Conservation (phyloP, 768 basidiomycete genomes). For the Pleurotus sapidus region DNA sequence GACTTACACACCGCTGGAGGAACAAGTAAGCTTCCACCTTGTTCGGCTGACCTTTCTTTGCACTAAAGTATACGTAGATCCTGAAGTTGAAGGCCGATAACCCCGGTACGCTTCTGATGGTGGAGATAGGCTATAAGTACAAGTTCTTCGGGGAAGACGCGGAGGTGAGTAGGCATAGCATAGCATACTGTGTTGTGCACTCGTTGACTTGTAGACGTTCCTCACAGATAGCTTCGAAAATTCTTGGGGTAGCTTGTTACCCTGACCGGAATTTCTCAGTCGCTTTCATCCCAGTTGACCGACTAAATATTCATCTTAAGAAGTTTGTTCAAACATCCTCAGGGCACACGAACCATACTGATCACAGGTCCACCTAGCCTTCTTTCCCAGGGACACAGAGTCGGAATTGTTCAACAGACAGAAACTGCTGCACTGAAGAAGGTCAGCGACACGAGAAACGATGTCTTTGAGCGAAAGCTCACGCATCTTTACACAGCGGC, state of each 20-base stretch:
- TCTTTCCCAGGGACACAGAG: conserved; percentile 75
- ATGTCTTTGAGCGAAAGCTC: conserved; percentile 70
- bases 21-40: conserved; percentile 43
- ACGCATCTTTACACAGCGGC: conserved; percentile 83
- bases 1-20: conserved; percentile 74
- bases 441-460: conserved; percentile 68
- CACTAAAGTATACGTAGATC: conserved; percentile 33
- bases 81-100: conserved; percentile 60
- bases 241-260: conserved; percentile 77
- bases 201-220: neutral
- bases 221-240: conserved; percentile 64
- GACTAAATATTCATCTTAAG: conserved; percentile 69
- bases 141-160: conserved; percentile 86
- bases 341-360: neutral
- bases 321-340: conserved; percentile 44
- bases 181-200: neutral
- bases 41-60: neutral
- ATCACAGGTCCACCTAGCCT: conserved; percentile 39
- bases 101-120: conserved; percentile 66
- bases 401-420: conserved; percentile 78
- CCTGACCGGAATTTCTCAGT: conserved; percentile 68
- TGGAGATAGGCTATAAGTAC: conserved; percentile 85
- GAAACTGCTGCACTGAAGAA: conserved; percentile 92
- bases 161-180: conserved; percentile 38
- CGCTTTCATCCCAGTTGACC: conserved; percentile 70